A percentile compares a stretch with the other conserved stretches of the same genome.
Evolutionary conservation across 1,284 basidiomycete species (phyloP).

Genomic region (Tausonia pullulans): DNA sequence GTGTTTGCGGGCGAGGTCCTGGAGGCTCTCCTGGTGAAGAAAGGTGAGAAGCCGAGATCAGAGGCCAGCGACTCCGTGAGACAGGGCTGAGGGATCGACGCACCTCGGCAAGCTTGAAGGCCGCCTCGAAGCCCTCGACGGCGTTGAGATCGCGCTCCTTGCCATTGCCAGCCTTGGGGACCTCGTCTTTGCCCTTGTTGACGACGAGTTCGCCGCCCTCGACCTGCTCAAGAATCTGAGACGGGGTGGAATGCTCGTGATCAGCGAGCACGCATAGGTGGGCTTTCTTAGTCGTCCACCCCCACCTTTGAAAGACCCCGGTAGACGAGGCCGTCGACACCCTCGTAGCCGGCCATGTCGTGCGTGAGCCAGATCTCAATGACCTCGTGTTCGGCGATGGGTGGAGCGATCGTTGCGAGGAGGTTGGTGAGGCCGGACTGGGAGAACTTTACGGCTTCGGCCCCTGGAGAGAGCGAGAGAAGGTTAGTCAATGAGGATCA

Average conservation of each 20-base stretch:
- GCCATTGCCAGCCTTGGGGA: slow-evolving; percentile 28
- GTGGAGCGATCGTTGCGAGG: slow-evolving; percentile 91
- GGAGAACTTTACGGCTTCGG: slow-evolving; percentile 75
- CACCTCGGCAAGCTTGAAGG: slow-evolving; percentile 68
- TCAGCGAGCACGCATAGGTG: background rate
- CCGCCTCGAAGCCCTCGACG: slow-evolving; percentile 72
- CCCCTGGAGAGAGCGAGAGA: slow-evolving; percentile 41
- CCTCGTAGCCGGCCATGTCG: slow-evolving; percentile 93
- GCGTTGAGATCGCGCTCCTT: slow-evolving; percentile 59
- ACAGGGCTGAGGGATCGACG: slow-evolving; percentile 11
- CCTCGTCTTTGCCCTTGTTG: slow-evolving; percentile 64
- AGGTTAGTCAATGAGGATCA: background rate
- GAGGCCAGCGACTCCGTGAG: background rate
- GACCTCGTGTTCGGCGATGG: slow-evolving; percentile 95
- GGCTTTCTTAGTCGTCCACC: slow-evolving; percentile 5
- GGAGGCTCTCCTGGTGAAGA: slow-evolving; percentile 54
- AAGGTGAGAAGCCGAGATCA: background rate
- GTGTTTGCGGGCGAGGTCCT: slow-evolving; percentile 42
- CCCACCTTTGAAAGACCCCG: slow-evolving; percentile 63
- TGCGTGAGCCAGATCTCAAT: slow-evolving; percentile 91
- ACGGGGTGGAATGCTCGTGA: too few relatives aligned
- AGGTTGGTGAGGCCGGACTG: slow-evolving; percentile 79
- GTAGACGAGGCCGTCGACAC: slow-evolving; percentile 92
- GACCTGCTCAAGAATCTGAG: slow-evolving; percentile 80
- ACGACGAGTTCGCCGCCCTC: slow-evolving; percentile 84